These are phyloP conservation scores for Colletotrichum tofieldiae DNA, from an alignment of 2,329 filamentous ascomycete genomes.

Conservation along the genomic window DNA sequence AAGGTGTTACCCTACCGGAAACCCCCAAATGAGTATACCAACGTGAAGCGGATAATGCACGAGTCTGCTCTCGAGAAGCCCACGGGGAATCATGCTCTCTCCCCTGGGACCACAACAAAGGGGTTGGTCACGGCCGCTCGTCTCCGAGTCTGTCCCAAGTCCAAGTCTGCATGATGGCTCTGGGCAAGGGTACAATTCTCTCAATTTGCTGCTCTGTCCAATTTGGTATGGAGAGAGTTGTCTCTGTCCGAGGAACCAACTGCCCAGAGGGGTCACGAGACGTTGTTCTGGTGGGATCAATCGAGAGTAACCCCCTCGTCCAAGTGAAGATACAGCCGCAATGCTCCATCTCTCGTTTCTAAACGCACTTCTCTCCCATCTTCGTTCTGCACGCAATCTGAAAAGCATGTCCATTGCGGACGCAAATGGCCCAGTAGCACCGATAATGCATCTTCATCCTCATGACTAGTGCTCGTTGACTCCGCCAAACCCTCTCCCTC, in stretches of 20 bases:
- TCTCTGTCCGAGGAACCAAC: background rate
- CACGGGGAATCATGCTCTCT: no score
- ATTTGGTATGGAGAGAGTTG: background rate
- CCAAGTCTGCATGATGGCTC: background rate
- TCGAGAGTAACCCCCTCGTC: background rate
- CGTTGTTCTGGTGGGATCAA: background rate
- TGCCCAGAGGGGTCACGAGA: no score
- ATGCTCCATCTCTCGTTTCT: background rate
- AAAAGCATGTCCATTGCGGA: background rate
- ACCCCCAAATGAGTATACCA: no score
- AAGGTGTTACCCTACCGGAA: no score
- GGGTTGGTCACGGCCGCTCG: background rate
- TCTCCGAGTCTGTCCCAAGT: background rate
- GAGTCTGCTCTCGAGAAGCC: no score
- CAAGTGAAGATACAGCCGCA: background rate
- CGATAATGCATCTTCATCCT: conserved; percentile 11
- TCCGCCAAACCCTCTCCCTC: background rate
- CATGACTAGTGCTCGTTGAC: background rate
- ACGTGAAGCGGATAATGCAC: no score
- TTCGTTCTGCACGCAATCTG: background rate
- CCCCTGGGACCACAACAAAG: no score
- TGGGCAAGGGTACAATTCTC: background rate
- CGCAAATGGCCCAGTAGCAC: conserved; percentile 7
- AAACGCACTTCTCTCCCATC: background rate
- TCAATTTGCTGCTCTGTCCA: background rate